Evolutionary conservation across 1,284 basidiomycete genomes (phyloP), one percentile per base, ranked within the genome.

Genomic region (Peniophora sp.): DNA sequence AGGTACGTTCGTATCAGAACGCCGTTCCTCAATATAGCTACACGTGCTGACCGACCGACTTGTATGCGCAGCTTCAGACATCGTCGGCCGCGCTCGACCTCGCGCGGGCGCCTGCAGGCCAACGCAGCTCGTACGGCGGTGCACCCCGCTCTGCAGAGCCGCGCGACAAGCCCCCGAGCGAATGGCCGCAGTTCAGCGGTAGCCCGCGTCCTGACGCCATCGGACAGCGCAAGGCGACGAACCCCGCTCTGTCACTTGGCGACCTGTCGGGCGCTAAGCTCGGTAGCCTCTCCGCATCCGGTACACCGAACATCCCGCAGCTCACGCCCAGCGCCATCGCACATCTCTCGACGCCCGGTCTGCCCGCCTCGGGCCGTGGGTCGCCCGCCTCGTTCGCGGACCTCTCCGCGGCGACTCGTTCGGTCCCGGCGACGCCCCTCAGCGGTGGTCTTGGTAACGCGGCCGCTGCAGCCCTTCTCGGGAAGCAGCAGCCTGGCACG

Each of bases 11-110:
- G 10, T 47, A 41, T 20, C 15, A 17, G 37, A 17, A 41, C 5
- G n/a, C 37, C 37, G n/a, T 17, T 41, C 37, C 37, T 41, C 18
- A 17, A 17, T 41, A 20, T 17, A 8, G 6, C 8, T 5, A 41
- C 37, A 41, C 15, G 37, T 53, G 18, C 50, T 34, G 15, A 27
- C 35, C 47, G n/a, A n/a, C n/a, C n/a, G n/a, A n/a, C n/a, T n/a
- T 41, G 32, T 20, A 51, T 51, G 24, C 35, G 51, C 58, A 92
- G 81, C 76, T 94, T 48, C 91, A 92, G 0, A 83, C 88, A n/a
- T 87, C 91, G 10, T 95, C 93, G 18, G 92, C 91, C 23, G 94
- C 94, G 32, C 72, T 97, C 58, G 95, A 97, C 66, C 78, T 97
- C 39, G 95, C 95, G 8, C 37, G 18, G 37, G 37, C 37, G 18